phyloP scores from a whole-genome alignment of 2,329 filamentous ascomycete genomes.

The Ascochyta clinopodiicola region DNA sequence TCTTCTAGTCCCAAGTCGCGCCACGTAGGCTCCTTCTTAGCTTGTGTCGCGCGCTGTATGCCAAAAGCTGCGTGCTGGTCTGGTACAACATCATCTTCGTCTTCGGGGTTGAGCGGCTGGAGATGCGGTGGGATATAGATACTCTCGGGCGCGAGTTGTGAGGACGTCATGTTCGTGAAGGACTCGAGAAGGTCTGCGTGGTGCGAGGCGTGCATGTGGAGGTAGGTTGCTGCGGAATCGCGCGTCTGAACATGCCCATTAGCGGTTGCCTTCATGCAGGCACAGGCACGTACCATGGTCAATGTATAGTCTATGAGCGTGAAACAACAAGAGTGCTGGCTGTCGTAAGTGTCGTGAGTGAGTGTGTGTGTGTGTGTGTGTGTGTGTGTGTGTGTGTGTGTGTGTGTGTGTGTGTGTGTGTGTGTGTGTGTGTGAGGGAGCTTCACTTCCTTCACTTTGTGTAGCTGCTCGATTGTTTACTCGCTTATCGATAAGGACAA shows the following conservation, averaged over 20 bases:
- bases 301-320: not conserved
- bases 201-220: slow-evolving; percentile 75
- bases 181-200: slow-evolving; percentile 79
- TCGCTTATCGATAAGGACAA: not conserved
- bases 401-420: no score
- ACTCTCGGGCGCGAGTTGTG: slow-evolving; percentile 63
- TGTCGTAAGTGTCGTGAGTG: not conserved
- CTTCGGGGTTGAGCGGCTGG: slow-evolving; percentile 84
- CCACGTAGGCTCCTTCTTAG: slow-evolving; percentile 75
- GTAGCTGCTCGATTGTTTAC: not conserved
- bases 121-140: slow-evolving; percentile 82
- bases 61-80: slow-evolving; percentile 89
- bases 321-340: not conserved
- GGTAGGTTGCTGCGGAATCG: slow-evolving; percentile 75
- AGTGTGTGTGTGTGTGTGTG: not conserved
- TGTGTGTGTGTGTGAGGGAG: not conserved
- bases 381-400: no score
- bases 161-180: slow-evolving; percentile 50
- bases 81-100: slow-evolving; percentile 87
- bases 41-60: slow-evolving; percentile 80
- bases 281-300: slow-evolving; percentile 3
- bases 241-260: slow-evolving; percentile 58
- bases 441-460: not conserved
- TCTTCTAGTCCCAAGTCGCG: slow-evolving; percentile 76
- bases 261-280: no score